phyloP scores from a whole-genome alignment of 2,329 filamentous ascomycete species.

The Colletotrichum destructivum region DNA sequence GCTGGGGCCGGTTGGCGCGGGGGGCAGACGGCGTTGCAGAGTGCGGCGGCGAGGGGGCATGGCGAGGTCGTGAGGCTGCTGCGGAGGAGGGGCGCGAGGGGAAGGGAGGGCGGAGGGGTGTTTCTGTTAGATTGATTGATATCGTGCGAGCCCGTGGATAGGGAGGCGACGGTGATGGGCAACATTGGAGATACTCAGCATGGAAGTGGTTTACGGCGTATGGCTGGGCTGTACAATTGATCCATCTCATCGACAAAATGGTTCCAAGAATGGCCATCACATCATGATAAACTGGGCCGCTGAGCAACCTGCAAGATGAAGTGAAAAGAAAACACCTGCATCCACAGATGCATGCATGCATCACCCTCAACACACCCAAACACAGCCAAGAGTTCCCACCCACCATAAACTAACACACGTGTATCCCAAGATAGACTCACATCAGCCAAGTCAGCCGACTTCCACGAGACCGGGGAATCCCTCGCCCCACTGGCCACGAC shows the following conservation, averaged over 20 bases:
- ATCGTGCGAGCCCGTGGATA: no score
- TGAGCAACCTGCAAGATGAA: no score
- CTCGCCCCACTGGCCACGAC: conserved; percentile 20
- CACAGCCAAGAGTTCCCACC: conserved; percentile 15
- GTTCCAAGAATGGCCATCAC: no score
- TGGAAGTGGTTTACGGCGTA: no score
- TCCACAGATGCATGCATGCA: neutral
- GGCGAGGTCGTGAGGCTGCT: conserved; percentile 59
- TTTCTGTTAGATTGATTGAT: conserved; percentile 26
- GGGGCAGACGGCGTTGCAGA: conserved; percentile 53
- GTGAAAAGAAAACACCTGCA: neutral
- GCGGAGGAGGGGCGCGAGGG: conserved; percentile 52
- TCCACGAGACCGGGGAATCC: conserved; percentile 24
- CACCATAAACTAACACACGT: no score
- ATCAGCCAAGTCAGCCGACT: conserved; percentile 40
- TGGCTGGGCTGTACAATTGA: no score
- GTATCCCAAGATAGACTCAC: neutral
- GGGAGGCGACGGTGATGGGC: no score
- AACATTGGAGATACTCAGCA: no score
- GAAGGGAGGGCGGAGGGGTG: conserved; percentile 35
- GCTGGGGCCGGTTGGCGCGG: conserved; percentile 40
- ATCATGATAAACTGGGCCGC: no score
- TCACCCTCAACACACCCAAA: neutral
- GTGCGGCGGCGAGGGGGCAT: conserved; percentile 53
- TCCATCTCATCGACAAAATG: no score